Conservation (phyloP, 805 yeast species). For the Ogataea zsoltii region DNA sequence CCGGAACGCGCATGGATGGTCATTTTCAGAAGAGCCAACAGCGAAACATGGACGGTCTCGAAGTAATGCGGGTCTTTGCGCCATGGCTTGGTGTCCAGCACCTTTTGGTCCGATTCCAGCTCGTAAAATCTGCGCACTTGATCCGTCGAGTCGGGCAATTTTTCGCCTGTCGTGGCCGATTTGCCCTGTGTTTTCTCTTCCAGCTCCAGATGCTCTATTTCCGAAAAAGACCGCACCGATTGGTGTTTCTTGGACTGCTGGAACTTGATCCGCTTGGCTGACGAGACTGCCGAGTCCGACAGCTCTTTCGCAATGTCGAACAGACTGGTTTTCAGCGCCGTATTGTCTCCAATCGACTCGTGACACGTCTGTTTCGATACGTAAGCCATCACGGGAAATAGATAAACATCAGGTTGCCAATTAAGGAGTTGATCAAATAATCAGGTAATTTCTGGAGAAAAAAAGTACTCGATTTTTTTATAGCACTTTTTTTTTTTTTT, state of each 20-base stretch:
- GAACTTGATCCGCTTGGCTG: not conserved
- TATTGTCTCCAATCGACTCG: not conserved
- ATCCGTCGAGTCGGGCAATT: not conserved
- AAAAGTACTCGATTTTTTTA: no score
- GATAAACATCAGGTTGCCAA: no score
- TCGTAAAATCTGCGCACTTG: constrained; percentile 15
- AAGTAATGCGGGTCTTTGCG: constrained; percentile 58
- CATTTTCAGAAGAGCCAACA: constrained; percentile 75
- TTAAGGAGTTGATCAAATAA: no score
- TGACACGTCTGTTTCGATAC: not conserved
- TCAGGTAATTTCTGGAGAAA: no score
- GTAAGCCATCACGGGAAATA: not conserved
- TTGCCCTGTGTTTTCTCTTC: not conserved
- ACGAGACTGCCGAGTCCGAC: not conserved
- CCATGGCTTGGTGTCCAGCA: constrained; percentile 50
- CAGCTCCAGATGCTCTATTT: constrained; percentile 5
- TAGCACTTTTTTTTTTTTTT: no score
- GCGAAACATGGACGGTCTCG: constrained; percentile 60
- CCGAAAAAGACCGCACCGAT: not conserved
- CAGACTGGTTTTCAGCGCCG: not conserved
- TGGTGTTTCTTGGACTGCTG: not conserved
- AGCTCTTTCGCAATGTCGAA: constrained; percentile 3
- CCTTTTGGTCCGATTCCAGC: constrained; percentile 14
- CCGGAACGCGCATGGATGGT: constrained; percentile 79
- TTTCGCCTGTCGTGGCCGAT: not conserved